A percentile compares a stretch with the other conserved stretches of the same genome.
Evolutionary conservation across 202 grass and related monocot species (phyloP).

Genomic region (Carex sylvatica): DNA sequence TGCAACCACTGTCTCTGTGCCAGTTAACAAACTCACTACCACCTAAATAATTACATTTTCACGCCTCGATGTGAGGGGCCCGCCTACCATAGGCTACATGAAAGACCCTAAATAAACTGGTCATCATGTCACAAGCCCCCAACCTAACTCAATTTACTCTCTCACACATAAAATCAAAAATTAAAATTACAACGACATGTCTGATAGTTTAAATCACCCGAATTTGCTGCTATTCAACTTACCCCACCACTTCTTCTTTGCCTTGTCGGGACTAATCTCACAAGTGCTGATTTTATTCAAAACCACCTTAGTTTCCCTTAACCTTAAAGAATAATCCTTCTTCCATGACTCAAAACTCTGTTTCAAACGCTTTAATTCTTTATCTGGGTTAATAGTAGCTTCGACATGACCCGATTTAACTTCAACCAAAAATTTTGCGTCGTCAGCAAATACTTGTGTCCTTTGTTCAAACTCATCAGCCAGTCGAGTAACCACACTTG

Average conservation of each 20-base stretch:
- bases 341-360: conserved; percentile 86
- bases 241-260: conserved; percentile 83
- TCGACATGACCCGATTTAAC: conserved; percentile 78
- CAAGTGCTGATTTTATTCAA: conserved; percentile 69
- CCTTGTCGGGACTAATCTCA: conserved; percentile 52
- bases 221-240: conserved; percentile 75
- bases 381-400: conserved; percentile 63
- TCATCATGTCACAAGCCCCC: conserved; percentile 19
- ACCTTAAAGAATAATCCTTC: conserved; percentile 65
- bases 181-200: not conserved
- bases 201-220: conserved; percentile 35
- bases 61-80: not conserved
- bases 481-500: conserved; percentile 54
- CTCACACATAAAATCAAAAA: conserved; percentile 5
- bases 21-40: conserved; percentile 16
- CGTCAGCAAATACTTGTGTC: conserved; percentile 82
- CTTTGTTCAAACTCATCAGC: conserved; percentile 77
- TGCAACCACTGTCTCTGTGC: not conserved
- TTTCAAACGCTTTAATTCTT: conserved; percentile 72
- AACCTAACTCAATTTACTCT: conserved; percentile 13
- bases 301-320: conserved; percentile 80
- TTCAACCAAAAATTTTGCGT: conserved; percentile 84
- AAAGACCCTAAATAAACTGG: conserved; percentile 29
- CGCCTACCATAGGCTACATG: conserved; percentile 1
- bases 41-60: conserved; percentile 29